Evolutionary conservation across 371 early-diverging fungal species (phyloP).

Genomic region (Scutellospora calospora): DNA sequence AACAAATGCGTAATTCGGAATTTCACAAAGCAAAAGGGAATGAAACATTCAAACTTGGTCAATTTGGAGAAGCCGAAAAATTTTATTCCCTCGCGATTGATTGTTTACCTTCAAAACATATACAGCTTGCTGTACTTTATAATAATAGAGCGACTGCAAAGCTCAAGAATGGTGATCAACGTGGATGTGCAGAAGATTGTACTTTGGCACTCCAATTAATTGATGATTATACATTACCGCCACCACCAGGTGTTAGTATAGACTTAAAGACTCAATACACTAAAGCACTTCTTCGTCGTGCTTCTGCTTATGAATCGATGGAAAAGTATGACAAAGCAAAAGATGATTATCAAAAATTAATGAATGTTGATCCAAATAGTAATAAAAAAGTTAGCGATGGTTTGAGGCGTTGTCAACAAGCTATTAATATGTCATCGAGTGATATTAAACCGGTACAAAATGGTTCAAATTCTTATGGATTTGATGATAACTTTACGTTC

Average conservation of each 20-base stretch:
- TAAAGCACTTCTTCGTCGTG: conserved; percentile 80
- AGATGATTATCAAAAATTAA: conserved; percentile 71
- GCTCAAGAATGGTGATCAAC: conserved; percentile 87
- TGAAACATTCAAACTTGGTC: conserved; percentile 86
- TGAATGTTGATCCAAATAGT: conserved; percentile 51
- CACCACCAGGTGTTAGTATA: conserved; percentile 52
- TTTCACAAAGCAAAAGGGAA: conserved; percentile 76
- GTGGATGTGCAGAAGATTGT: conserved; percentile 74
- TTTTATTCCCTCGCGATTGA: conserved; percentile 78
- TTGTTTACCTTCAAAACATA: conserved; percentile 66
- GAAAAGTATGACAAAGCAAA: conserved; percentile 83
- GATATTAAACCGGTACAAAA: not conserved
- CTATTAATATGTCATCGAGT: conserved; percentile 51
- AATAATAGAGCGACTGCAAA: conserved; percentile 92
- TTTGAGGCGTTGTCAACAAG: conserved; percentile 70
- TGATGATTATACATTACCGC: conserved; percentile 50
- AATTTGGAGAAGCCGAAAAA: conserved; percentile 82
- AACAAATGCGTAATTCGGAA: conserved; percentile 53
- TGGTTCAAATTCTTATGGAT: conserved; percentile 14
- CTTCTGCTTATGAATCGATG: conserved; percentile 80
- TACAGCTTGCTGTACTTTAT: conserved; percentile 67
- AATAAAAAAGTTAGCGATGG: conserved; percentile 67
- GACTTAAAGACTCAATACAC: conserved; percentile 67
- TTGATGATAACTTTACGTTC: not conserved
- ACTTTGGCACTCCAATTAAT: conserved; percentile 58